Base-by-base conservation (phyloP, 768 basidiomycete genomes). In the Cubamyces lactineus region DNA sequence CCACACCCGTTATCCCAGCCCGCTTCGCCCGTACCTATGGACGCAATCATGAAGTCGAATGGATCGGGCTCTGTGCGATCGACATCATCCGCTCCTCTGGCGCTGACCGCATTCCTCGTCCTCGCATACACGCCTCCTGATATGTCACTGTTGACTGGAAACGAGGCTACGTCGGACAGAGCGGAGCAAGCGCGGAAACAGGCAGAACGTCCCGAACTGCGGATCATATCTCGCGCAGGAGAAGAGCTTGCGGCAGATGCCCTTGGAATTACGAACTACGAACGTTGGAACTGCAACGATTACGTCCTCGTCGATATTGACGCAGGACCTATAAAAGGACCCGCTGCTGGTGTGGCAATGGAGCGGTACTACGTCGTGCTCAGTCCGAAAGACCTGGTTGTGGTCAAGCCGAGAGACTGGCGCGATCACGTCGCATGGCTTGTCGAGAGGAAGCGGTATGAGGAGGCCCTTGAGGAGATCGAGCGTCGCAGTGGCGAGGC, bases 391-490 rank as follows among this genome's bases (percentile, higher is more conserved):
- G 94, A 95, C 69, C 74, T 98, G 28, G 88, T 98, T 45, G 76
- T 94, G 8, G 96, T 94, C n/a, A 84, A 85, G 67, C 88, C 90
- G 41, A 80, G 97, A 61, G 97, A 98, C 77, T 82, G 84, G 71
- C 83, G 86, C 67, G 97, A 99, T 72, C 95, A 96, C 72, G 85
- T 99, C 42, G 79, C 82, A 9, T 99, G 97, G 97, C 76, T 99
- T 17, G 88, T 98, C 12, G 94, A 98, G 71, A 81, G 86, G 67
- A 80, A 83, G 71, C 77, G 86, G 66, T 99, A 93, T 67, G 94
- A 96, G 67, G 94, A 98, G 69, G 97, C 97, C 4, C 57, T 58
- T 0, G 57, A 58, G 17, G 57, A 51, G 49, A 50, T 58, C 17
- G 57, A 58, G 40, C 57, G 57, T 3, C 49, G 47, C 19, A 28